Percentiles rank a stretch among this genome's conserved stretches.
phyloP scores from a whole-genome alignment of 1,284 basidiomycete genomes.

The Psilocybe mexicana region DNA sequence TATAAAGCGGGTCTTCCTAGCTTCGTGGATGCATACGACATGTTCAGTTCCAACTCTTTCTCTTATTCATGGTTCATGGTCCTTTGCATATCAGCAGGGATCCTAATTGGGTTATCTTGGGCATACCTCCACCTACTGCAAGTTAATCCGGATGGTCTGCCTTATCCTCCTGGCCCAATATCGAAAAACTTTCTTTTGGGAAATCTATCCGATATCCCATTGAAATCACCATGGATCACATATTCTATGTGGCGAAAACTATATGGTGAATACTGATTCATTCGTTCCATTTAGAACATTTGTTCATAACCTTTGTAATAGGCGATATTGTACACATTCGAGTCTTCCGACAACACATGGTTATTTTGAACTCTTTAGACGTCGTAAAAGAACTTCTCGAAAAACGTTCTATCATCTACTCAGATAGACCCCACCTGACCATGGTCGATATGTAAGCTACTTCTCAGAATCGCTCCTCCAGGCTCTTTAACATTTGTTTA shows the following conservation, averaged over 20 bases:
- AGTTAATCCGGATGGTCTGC: not conserved
- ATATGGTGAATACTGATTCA: not conserved
- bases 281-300: not conserved
- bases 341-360: conserved; percentile 31
- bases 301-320: conserved; percentile 5
- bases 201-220: conserved; percentile 16
- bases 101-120: not conserved
- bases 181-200: conserved; percentile 11
- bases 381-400: conserved; percentile 41
- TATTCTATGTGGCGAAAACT: conserved; percentile 4
- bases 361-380: conserved; percentile 41
- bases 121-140: not conserved
- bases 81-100: not conserved
- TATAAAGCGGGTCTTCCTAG: no score
- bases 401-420: conserved; percentile 39
- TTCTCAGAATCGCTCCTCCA: not conserved
- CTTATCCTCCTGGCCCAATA: conserved; percentile 20
- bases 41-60: not conserved
- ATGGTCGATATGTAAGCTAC: conserved; percentile 36
- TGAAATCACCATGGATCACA: conserved; percentile 5
- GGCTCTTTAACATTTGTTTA: not conserved
- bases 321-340: conserved; percentile 33
- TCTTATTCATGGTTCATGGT: not conserved
- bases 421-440: conserved; percentile 34
- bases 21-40: not conserved